Conservation (phyloP, 2,329 filamentous ascomycete species). For the Tympanopsis confertula region DNA sequence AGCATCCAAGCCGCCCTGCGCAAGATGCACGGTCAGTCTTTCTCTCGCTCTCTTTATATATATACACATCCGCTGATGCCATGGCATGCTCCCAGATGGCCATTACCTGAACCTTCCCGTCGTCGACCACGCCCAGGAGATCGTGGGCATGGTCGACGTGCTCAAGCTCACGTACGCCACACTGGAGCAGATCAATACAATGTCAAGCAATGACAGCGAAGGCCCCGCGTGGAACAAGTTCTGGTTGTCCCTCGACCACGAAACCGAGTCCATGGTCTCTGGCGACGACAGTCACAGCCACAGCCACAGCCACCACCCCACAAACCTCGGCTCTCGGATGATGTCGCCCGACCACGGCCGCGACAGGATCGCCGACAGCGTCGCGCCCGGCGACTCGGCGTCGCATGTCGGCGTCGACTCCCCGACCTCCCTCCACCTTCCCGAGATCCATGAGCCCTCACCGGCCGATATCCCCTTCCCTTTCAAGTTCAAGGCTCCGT, state of each 20-base stretch:
- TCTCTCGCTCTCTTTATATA: neutral
- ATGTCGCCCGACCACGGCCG: constrained; percentile 70
- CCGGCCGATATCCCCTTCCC: constrained; percentile 71
- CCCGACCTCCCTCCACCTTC: constrained; percentile 51
- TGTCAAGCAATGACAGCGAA: constrained; percentile 78
- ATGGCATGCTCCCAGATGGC: constrained; percentile 69
- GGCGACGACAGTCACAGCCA: constrained; percentile 72
- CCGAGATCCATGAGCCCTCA: constrained; percentile 42
- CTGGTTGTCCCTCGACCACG: constrained; percentile 90
- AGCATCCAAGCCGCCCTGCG: constrained; percentile 93
- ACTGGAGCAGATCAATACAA: constrained; percentile 93
- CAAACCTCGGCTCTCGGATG: constrained; percentile 57
- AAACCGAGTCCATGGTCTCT: constrained; percentile 92
- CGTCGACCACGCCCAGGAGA: constrained; percentile 94
- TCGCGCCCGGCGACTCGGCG: constrained; percentile 86
- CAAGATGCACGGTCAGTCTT: constrained; percentile 87
- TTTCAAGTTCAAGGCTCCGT: constrained; percentile 98
- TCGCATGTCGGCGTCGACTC: constrained; percentile 80
- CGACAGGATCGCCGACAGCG: constrained; percentile 63
- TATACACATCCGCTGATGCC: no score
- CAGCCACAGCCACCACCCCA: constrained; percentile 25
- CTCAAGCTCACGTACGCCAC: constrained; percentile 97
- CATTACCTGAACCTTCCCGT: constrained; percentile 97
- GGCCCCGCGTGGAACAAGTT: constrained; percentile 99
- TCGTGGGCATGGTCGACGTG: constrained; percentile 98